Percentiles rank a stretch among this genome's conserved stretches.
Conservation (phyloP, 495 filamentous ascomycete species). For the Lineolata rhizophorae region DNA sequence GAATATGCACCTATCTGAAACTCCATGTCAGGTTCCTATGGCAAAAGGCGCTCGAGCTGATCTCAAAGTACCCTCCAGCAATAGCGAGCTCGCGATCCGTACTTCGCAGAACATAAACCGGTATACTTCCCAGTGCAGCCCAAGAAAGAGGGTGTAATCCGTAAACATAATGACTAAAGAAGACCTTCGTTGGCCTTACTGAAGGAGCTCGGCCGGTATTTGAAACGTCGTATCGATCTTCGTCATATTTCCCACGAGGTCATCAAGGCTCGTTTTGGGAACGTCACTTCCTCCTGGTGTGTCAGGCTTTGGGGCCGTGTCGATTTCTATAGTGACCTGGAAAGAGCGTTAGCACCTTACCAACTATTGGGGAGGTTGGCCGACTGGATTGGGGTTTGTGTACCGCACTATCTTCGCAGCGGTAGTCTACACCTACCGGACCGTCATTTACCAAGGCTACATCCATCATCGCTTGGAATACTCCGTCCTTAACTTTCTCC, state of each 20-base stretch:
- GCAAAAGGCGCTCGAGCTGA: too few species aligned
- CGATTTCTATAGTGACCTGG: constrained; percentile 44
- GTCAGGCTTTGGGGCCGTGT: constrained; percentile 36
- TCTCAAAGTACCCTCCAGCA: too few species aligned
- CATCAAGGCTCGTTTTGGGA: constrained; percentile 8
- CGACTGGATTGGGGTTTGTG: background rate
- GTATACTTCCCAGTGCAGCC: too few species aligned
- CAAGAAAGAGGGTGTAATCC: too few species aligned
- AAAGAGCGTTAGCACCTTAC: constrained; percentile 1
- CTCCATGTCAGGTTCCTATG: too few species aligned
- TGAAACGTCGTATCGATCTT: constrained; percentile 12
- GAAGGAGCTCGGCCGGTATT: constrained; percentile 11
- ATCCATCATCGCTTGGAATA: constrained; percentile 99
- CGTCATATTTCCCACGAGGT: constrained; percentile 11
- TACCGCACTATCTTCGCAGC: constrained; percentile 44
- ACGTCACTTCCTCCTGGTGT: constrained; percentile 5
- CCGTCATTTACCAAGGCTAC: constrained; percentile 86
- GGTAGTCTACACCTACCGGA: constrained; percentile 58
- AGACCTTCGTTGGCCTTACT: too few species aligned
- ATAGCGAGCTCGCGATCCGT: too few species aligned
- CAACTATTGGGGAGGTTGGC: too few species aligned
- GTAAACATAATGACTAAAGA: too few species aligned
- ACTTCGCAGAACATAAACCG: too few species aligned
- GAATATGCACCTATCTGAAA: too few species aligned
- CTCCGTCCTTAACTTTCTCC: constrained; percentile 75